These are phyloP conservation scores for Prunus fruticosa DNA, from an alignment of 306 rosid genomes.

Conservation along the genomic window DNA sequence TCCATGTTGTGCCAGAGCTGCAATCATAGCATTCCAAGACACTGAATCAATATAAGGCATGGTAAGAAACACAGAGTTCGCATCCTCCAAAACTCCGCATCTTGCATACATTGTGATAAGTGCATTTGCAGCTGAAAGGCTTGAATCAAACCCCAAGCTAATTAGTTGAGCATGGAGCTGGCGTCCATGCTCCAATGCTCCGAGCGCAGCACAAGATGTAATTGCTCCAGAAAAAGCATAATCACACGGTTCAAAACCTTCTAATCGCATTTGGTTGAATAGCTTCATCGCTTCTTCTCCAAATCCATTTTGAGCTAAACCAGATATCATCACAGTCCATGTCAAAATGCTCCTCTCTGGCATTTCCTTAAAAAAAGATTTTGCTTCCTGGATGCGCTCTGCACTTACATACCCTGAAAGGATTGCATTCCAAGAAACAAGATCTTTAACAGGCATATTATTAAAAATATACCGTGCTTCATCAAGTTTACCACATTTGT, in stretches of 20 bases:
- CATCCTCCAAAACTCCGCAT: conserved; percentile 25
- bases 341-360: conserved; percentile 17
- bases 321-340: conserved; percentile 23
- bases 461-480: conserved; percentile 20
- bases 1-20: conserved; percentile 30
- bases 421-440: conserved; percentile 28
- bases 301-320: conserved; percentile 23
- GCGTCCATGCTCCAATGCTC: conserved; percentile 30
- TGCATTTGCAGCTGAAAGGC: conserved; percentile 29
- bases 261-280: conserved; percentile 25
- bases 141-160: conserved; percentile 21
- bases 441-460: conserved; percentile 13
- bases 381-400: conserved; percentile 20
- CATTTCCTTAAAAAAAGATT: conserved; percentile 16
- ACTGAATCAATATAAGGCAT: conserved; percentile 26
- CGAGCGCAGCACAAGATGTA: conserved; percentile 24
- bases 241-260: conserved; percentile 27
- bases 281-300: conserved; percentile 31
- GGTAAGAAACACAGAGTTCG: conserved; percentile 21
- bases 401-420: conserved; percentile 18
- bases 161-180: conserved; percentile 29
- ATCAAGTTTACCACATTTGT: conserved; percentile 13
- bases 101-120: conserved; percentile 29
- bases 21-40: conserved; percentile 34
- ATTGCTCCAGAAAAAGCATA: conserved; percentile 28